These are phyloP conservation scores for Plasmodium berghei DNA, from an alignment of 169 alveolate genomes.

Conservation along the genomic window DNA sequence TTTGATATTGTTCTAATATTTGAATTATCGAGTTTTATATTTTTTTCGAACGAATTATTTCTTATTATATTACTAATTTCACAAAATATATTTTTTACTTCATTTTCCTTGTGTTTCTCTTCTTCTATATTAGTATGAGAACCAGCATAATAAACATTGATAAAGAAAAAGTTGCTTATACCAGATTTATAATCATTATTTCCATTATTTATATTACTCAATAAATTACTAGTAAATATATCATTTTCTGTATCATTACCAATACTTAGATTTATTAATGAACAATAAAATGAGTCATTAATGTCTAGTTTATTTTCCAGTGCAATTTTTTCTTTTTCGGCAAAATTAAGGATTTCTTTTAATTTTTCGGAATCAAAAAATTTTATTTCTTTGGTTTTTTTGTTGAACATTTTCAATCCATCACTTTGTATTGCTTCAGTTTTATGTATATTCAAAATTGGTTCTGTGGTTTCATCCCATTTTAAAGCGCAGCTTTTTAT, in stretches of 20 bases:
- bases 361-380: conserved; percentile 48
- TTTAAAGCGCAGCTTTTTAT: conserved; percentile 68
- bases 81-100: neutral
- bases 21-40: conserved; percentile 22
- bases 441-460: neutral
- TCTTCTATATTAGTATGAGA: conserved; percentile 3
- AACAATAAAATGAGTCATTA: conserved; percentile 12
- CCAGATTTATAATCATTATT: conserved; percentile 2
- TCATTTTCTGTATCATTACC: conserved; percentile 8
- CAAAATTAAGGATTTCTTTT: conserved; percentile 37
- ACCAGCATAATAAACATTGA: conserved; percentile 33
- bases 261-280: conserved; percentile 32
- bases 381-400: conserved; percentile 29
- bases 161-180: conserved; percentile 16
- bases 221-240: neutral
- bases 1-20: conserved; percentile 26
- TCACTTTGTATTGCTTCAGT: neutral
- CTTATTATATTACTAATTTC: conserved; percentile 34
- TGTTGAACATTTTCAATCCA: conserved; percentile 45
- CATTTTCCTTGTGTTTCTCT: neutral
- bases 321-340: conserved; percentile 22
- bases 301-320: conserved; percentile 11
- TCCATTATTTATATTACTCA: neutral
- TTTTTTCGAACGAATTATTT: neutral
- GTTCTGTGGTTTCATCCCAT: conserved; percentile 18